A percentile compares a stretch with the other conserved stretches of the same genome.
These are phyloP conservation scores for Paecilomyces sp. DNA, from an alignment of 2,329 filamentous ascomycete genomes.

Conservation along the genomic window DNA sequence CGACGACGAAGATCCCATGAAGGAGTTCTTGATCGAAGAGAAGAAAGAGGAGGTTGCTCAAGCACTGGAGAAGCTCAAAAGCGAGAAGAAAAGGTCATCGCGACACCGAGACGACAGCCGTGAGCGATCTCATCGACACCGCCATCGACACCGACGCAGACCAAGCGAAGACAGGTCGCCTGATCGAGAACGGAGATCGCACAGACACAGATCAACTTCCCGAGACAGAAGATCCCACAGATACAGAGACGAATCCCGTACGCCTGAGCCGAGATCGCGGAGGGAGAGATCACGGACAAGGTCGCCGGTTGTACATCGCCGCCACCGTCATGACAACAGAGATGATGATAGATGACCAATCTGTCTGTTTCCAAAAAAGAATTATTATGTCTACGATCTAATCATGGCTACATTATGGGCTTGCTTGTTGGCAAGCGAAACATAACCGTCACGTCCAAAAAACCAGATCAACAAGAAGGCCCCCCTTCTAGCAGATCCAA, in stretches of 20 bases:
- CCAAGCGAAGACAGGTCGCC: slow-evolving; percentile 22
- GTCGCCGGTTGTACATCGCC: slow-evolving; percentile 7
- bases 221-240: slow-evolving; percentile 19
- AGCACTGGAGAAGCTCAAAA: slow-evolving; percentile 54
- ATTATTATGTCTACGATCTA: neutral
- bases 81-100: slow-evolving; percentile 34
- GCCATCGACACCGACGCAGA: slow-evolving; percentile 38
- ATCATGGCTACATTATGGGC: neutral
- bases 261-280: slow-evolving; percentile 15
- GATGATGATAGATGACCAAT: slow-evolving; percentile 21
- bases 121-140: slow-evolving; percentile 37
- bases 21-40: slow-evolving; percentile 77
- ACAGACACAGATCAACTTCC: slow-evolving; percentile 18
- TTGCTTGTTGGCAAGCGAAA: neutral
- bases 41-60: slow-evolving; percentile 82
- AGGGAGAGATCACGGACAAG: slow-evolving; percentile 7
- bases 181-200: slow-evolving; percentile 22
- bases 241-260: slow-evolving; percentile 20
- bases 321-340: slow-evolving; percentile 18
- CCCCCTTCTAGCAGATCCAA: neutral
- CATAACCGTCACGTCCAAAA: neutral
- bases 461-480: neutral
- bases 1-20: slow-evolving; percentile 98
- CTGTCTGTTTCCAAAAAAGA: neutral
- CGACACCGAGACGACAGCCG: slow-evolving; percentile 23